Evolutionary conservation across 2,329 filamentous ascomycete genomes (phyloP).

Genomic region (Pseudonectria foliicola): DNA sequence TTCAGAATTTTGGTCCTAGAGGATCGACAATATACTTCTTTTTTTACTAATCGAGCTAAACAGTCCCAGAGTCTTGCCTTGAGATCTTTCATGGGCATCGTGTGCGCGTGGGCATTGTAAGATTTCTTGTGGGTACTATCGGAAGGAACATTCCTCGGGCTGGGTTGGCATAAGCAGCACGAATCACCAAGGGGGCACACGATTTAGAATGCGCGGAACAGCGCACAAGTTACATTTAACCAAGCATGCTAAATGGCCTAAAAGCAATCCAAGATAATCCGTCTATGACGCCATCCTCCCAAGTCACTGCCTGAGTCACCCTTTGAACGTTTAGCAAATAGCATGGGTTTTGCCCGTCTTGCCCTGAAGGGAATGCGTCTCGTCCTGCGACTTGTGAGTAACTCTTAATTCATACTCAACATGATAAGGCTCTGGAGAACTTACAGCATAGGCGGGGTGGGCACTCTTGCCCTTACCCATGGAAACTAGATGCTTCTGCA

Average conservation of each 20-base stretch:
- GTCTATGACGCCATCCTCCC: conserved; percentile 13
- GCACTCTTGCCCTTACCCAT: conserved; percentile 47
- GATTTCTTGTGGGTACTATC: too few relatives aligned
- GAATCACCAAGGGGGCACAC: too few relatives aligned
- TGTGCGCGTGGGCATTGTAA: too few relatives aligned
- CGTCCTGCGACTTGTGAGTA: conserved; percentile 41
- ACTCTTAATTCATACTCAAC: fast-evolving
- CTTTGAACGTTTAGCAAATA: conserved; percentile 54
- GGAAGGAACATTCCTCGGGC: too few relatives aligned
- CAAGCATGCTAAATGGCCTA: neutral
- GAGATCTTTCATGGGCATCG: too few relatives aligned
- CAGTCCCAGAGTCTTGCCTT: too few relatives aligned
- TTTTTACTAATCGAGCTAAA: too few relatives aligned
- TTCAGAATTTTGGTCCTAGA: too few relatives aligned
- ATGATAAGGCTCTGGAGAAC: conserved; percentile 9
- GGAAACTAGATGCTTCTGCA: conserved; percentile 48
- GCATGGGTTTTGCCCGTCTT: conserved; percentile 88
- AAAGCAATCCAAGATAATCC: conserved; percentile 6
- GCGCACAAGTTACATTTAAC: neutral
- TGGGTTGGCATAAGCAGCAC: too few relatives aligned
- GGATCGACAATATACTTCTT: too few relatives aligned
- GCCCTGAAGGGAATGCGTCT: conserved; percentile 81
- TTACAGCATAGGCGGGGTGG: conserved; percentile 40
- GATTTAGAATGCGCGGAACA: too few relatives aligned
- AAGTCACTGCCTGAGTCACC: conserved; percentile 5